Base-by-base conservation (phyloP, 2,329 filamentous ascomycete genomes). In the Monosporascus sp. region DNA sequence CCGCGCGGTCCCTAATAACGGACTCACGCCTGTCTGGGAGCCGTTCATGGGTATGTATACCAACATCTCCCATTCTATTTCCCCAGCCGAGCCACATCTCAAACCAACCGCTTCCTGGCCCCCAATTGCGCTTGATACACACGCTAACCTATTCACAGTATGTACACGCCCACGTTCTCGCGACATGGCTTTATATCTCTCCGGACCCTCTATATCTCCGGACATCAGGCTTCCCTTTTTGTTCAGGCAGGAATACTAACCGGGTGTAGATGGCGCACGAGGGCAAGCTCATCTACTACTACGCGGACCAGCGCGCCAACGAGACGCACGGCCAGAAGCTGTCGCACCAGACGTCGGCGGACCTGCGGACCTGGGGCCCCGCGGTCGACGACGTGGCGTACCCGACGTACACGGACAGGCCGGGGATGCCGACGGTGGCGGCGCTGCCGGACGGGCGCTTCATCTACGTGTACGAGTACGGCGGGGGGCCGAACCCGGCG, bases 1-100 rank as follows among this genome's bases (percentile, higher is more conserved):
- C n/a, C 75, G 76, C 47, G 84, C 85, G 2, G 62, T 73, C 0
- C 80, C 85, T 3, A 77, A 81, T 62, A 87, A 89, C 62, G 86
- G 83, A 1, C 66, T 83, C 38, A 86, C 84, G 0, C 84, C 86
- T 0, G 82, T 90, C 20, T 90, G 87, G 87, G 87, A 90, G 66
- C 87, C 87, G 0, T 88, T 86, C 66, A 69, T 89, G 31, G 31
- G 31, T 35, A 35, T 14, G 31, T 14, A 3, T 5, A 14, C 5
- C 31, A 31, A 35, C 5, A 14, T 11, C 28, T 31, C 28, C 28
- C 28, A 14, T 14, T 5, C 9, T 9, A 35, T 35, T 35, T 14
- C 31, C 9, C 31, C 31, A 5, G 11, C 9, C 31, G 9, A 14
- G 11, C 9, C 9, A 11, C 31, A 14, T 35, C 2, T 35, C 5